Conservation (phyloP, 768 basidiomycete species). For the Peribolospora baueri region DNA sequence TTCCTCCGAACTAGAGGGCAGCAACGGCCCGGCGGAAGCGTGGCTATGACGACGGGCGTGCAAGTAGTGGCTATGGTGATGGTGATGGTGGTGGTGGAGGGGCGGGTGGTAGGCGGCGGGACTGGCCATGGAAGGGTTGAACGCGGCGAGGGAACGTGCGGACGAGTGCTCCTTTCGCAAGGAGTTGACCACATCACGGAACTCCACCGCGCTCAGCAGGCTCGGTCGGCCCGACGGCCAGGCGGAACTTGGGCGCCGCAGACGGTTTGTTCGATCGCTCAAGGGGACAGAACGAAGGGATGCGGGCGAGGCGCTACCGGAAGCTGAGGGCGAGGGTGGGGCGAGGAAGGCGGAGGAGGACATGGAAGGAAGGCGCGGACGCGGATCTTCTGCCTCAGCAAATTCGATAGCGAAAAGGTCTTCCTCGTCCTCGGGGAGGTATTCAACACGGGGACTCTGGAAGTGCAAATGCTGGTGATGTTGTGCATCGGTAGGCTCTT, state of each 20-base stretch:
- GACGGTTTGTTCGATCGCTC: background rate
- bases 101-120: background rate
- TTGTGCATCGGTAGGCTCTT: too few relatives aligned
- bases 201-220: conserved; percentile 82
- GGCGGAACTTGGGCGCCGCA: background rate
- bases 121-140: background rate
- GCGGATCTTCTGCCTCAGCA: too few relatives aligned
- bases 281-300: background rate
- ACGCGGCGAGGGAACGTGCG: background rate
- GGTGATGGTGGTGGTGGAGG: too few relatives aligned
- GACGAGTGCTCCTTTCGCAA: background rate
- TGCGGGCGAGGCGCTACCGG: conserved; percentile 19
- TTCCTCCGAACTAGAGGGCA: too few relatives aligned
- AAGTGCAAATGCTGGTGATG: too few relatives aligned
- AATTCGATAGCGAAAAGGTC: too few relatives aligned
- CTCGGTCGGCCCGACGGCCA: conserved; percentile 25
- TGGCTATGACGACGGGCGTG: too few relatives aligned
- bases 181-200: conserved; percentile 66
- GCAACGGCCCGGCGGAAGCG: too few relatives aligned
- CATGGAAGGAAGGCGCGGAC: too few relatives aligned
- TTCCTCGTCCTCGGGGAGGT: too few relatives aligned
- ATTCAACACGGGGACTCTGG: too few relatives aligned
- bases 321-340: conserved; percentile 27
- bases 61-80: too few relatives aligned
- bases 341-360: conserved; percentile 9